A percentile compares a stretch with the other conserved stretches of the same genome.
Conservation (phyloP, 2,329 filamentous ascomycete species). For the Chaetomium olivaceum region DNA sequence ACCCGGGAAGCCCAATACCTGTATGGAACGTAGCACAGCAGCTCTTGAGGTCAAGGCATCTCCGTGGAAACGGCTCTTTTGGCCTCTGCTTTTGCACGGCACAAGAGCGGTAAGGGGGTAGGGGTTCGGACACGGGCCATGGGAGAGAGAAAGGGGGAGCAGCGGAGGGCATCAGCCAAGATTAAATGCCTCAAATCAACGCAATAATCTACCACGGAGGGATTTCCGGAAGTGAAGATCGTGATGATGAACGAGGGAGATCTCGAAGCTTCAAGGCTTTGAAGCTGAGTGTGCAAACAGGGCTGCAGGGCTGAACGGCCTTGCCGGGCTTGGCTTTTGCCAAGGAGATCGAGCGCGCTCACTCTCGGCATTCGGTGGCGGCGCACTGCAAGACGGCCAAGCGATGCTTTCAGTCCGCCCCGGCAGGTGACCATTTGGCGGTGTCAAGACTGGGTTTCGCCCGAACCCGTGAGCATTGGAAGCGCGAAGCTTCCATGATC, state of each 20-base stretch:
- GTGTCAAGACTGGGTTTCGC: not conserved
- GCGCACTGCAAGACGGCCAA: not conserved
- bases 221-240: not conserved
- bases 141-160: not conserved
- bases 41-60: not conserved
- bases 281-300: not conserved
- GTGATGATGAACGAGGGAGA: not conserved
- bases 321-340: not conserved
- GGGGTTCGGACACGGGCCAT: not conserved
- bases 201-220: not conserved
- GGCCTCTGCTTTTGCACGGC: not conserved
- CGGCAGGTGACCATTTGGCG: not conserved
- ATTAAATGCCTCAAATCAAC: not conserved
- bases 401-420: not conserved
- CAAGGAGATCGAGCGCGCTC: not conserved
- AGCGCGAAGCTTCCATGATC: not conserved
- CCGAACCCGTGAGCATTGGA: not conserved
- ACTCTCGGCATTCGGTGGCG: not conserved
- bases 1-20: not conserved
- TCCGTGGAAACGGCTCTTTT: not conserved
- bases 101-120: not conserved
- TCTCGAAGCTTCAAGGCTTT: not conserved
- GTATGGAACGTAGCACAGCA: constrained; percentile 1
- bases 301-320: not conserved
- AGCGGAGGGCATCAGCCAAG: not conserved